phyloP scores from a whole-genome alignment of 2,329 filamentous ascomycete species.

The Truncatella angustata region DNA sequence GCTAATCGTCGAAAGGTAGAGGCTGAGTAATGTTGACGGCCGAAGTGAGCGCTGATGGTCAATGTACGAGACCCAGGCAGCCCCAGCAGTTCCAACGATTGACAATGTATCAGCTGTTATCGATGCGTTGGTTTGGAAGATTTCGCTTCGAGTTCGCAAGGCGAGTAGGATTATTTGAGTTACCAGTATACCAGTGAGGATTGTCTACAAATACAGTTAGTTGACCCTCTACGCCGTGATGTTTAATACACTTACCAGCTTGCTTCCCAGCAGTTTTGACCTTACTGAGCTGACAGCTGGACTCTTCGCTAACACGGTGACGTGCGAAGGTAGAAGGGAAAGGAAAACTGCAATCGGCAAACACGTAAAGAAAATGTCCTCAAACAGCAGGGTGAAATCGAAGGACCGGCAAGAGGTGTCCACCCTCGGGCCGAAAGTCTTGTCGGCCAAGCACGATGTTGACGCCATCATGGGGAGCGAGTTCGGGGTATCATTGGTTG shows the following conservation, averaged over 20 bases:
- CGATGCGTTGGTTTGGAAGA: slow-evolving; percentile 15
- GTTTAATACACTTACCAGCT: slow-evolving; percentile 14
- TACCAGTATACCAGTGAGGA: slow-evolving; percentile 12
- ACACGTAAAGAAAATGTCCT: slow-evolving; percentile 23
- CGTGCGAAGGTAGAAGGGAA: slow-evolving; percentile 12
- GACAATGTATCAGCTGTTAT: slow-evolving; percentile 19
- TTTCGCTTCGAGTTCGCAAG: slow-evolving; percentile 9
- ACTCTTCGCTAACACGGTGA: slow-evolving; percentile 7
- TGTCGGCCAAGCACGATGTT: slow-evolving; percentile 10
- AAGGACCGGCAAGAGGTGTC: slow-evolving; percentile 22
- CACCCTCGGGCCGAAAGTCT: slow-evolving; percentile 21
- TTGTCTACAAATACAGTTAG: slow-evolving; percentile 7
- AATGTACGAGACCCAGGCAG: slow-evolving; percentile 16
- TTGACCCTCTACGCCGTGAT: no score
- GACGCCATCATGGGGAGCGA: neutral
- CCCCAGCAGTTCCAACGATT: slow-evolving; percentile 12
- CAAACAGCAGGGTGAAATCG: slow-evolving; percentile 27
- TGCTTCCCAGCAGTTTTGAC: slow-evolving; percentile 10
- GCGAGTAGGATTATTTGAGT: slow-evolving; percentile 17
- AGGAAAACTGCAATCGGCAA: slow-evolving; percentile 19
- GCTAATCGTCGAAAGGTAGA: slow-evolving; percentile 18
- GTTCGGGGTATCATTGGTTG: neutral
- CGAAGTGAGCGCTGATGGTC: slow-evolving; percentile 20
- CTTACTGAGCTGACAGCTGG: slow-evolving; percentile 3
- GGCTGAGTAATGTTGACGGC: slow-evolving; percentile 22